Conservation (phyloP, 768 basidiomycete genomes). For the Trametes sanguinea region DNA sequence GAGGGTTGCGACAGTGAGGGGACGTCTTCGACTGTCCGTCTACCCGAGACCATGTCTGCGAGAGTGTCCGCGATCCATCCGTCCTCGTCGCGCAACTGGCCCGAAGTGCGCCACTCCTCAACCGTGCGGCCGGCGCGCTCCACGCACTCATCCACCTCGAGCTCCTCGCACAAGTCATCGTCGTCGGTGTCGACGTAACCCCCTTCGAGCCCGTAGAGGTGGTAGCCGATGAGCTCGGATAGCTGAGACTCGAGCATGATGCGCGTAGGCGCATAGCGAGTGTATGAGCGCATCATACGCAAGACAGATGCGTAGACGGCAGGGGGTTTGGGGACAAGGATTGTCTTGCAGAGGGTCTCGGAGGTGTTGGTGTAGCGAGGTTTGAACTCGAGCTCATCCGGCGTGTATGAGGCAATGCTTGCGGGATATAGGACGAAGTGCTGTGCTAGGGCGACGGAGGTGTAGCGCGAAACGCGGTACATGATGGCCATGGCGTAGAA, state of each 20-base stretch:
- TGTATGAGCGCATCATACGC: conserved; percentile 35
- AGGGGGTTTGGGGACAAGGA: conserved; percentile 33
- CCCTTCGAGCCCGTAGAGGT: conserved; percentile 33
- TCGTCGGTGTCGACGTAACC: conserved; percentile 34
- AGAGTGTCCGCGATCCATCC: conserved; percentile 40
- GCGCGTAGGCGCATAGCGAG: conserved; percentile 25
- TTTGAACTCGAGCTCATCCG: not conserved
- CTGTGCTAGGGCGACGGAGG: conserved; percentile 11
- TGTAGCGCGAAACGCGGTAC: conserved; percentile 11
- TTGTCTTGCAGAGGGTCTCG: not conserved
- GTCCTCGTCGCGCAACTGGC: conserved; percentile 25
- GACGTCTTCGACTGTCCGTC: conserved; percentile 6
- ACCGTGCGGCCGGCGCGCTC: conserved; percentile 26
- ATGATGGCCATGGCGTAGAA: conserved; percentile 13
- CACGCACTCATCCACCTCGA: conserved; percentile 19
- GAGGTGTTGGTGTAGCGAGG: conserved; percentile 3
- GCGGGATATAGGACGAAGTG: conserved; percentile 16
- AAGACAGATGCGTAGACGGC: conserved; percentile 40
- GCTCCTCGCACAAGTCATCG: conserved; percentile 30
- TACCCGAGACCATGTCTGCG: conserved; percentile 22
- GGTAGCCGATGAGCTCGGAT: conserved; percentile 39
- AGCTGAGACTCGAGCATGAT: conserved; percentile 33
- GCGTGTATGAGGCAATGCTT: conserved; percentile 2
- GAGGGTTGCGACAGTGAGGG: not conserved
- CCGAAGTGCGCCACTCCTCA: conserved; percentile 27